Evolutionary conservation across 164 flowering plant species (phyloP), one percentile per base, ranked within the genome.

Genomic region (Tetracentron sinense): DNA sequence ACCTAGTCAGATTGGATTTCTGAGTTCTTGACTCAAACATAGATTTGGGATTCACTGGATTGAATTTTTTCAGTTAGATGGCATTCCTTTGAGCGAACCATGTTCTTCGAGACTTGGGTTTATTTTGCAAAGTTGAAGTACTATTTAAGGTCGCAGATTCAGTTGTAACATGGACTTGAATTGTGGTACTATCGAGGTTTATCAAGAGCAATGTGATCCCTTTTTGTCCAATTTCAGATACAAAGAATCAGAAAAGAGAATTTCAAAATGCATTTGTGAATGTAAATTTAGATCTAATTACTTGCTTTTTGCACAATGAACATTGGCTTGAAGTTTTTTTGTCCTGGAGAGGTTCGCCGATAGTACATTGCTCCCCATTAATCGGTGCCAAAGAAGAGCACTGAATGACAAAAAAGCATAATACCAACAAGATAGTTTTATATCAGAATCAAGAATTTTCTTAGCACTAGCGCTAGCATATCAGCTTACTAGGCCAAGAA

Each of bases 371-470:
- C 73, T 77, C 67, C 98, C 97, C 98, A 93, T 93, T 50, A 93
- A 64, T 19, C 82, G 83, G 58, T 89, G 86, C 98, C 98, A 93
- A 21, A 93, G 89, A 69, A 93, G 95, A 35, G 98, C 97, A 73
- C 98, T 93, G 87, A 65, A 73, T 15, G 38, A 16, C 22, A 61
- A 28, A 21, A 47, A 65, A 56, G 42, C 56, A 64, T 21, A 64
- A 46, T 12, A 33, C 10, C 38, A 33, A n/a, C n/a, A n/a, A n/a
- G n/a, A n/a, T n/a, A n/a, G n/a, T n/a, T n/a, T n/a, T n/a, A n/a
- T n/a, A n/a, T n/a, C n/a, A n/a, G n/a, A n/a, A 10, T 33, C 6
- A 33, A 4, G 10, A 4, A 4, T 33, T 33, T 4, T n/a, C n/a
- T 17, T 42, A 17, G 47, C 15, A 42, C 15, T 42, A n/a, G n/a